These are phyloP conservation scores for Pseudoturritis turrita DNA, from an alignment of 345 rosid species.

Conservation along the genomic window DNA sequence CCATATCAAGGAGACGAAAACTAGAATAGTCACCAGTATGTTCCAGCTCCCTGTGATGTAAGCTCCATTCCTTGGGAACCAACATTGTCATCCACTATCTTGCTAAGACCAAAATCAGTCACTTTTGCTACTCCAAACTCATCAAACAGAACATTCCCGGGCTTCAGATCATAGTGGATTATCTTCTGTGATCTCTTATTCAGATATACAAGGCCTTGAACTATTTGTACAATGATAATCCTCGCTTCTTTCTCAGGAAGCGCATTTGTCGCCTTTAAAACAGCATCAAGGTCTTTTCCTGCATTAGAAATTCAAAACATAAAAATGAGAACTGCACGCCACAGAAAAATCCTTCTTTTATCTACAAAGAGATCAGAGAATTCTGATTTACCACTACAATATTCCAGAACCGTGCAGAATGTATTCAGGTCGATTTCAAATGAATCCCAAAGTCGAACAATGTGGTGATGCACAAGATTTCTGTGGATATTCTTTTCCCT, in stretches of 20 bases:
- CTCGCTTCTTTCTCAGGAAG: conserved; percentile 96
- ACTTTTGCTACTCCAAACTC: conserved; percentile 96
- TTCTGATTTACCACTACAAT: conserved; percentile 71
- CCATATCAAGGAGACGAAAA: neutral
- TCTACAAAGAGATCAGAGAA: neutral
- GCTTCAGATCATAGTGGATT: conserved; percentile 98
- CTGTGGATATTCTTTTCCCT: conserved; percentile 96
- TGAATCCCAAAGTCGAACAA: conserved; percentile 98
- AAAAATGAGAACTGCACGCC: conserved; percentile 6
- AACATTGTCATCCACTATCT: conserved; percentile 89
- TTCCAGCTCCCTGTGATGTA: conserved; percentile 99
- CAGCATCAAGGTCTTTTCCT: conserved; percentile 99
- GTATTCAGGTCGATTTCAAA: conserved; percentile 95
- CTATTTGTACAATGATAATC: conserved; percentile 87
- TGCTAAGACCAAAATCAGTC: conserved; percentile 99
- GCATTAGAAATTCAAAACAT: conserved; percentile 20
- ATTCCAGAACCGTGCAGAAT: conserved; percentile 96
- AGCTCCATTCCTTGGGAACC: conserved; percentile 99
- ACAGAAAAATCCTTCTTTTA: neutral
- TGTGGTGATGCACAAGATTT: conserved; percentile 94
- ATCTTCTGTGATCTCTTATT: conserved; percentile 85
- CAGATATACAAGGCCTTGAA: conserved; percentile 92
- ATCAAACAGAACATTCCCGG: conserved; percentile 97
- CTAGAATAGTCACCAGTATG: conserved; percentile 74
- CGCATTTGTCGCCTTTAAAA: conserved; percentile 88